A percentile compares a stretch with the other conserved stretches of the same genome.
phyloP scores from a whole-genome alignment of 1,284 basidiomycete genomes.

The Fereydounia khargensis region DNA sequence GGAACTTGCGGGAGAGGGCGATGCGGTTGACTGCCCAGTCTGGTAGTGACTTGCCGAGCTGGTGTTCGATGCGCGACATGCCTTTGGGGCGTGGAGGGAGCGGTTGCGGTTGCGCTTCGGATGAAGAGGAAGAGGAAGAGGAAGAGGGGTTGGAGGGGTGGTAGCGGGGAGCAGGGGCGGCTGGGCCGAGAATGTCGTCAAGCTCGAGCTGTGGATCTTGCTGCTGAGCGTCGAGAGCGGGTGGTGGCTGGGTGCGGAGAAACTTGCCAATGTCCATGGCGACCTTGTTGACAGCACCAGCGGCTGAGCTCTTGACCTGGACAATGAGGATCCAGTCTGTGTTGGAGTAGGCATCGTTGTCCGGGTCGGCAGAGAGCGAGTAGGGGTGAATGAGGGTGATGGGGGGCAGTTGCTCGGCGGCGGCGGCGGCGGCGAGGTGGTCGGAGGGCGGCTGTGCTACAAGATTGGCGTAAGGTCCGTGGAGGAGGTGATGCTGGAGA shows the following conservation, averaged over 20 bases:
- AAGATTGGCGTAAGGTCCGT: slow-evolving; percentile 30
- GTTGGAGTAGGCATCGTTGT: slow-evolving; percentile 15
- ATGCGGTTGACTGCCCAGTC: slow-evolving; percentile 44
- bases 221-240: slow-evolving; percentile 13
- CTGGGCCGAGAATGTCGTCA: slow-evolving; percentile 42
- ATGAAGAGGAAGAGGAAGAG: background rate
- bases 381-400: slow-evolving; percentile 40
- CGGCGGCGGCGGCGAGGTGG: no score
- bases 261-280: slow-evolving; percentile 38
- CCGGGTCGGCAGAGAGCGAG: slow-evolving; percentile 27
- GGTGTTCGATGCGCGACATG: slow-evolving; percentile 45
- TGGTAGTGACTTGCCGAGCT: slow-evolving; percentile 34
- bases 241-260: slow-evolving; percentile 20
- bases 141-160: background rate
- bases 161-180: slow-evolving; percentile 15
- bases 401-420: slow-evolving; percentile 19
- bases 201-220: slow-evolving; percentile 8
- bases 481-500: slow-evolving; percentile 28
- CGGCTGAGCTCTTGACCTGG: slow-evolving; percentile 39
- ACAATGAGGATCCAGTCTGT: slow-evolving; percentile 53
- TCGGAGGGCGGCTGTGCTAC: slow-evolving; percentile 25
- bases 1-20: slow-evolving; percentile 41
- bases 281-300: slow-evolving; percentile 39
- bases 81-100: slow-evolving; percentile 38
- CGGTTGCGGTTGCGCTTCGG: background rate